Evolutionary conservation across 1,139 yeast genomes (phyloP), one percentile per base, ranked within the genome.

Genomic region (Hansenula sp.): DNA sequence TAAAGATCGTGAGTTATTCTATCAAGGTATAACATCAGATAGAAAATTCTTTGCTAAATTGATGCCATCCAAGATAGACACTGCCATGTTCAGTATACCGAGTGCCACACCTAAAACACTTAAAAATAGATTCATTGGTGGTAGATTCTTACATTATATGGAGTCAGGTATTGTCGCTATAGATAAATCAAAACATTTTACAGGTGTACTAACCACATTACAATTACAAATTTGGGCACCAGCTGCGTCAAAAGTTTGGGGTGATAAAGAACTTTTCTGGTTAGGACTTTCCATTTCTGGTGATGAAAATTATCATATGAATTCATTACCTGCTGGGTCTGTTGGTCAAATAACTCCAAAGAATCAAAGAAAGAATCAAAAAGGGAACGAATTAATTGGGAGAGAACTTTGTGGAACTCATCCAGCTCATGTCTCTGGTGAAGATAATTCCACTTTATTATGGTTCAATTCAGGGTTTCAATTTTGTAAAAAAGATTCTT

Each of bases 391-490:
- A n/a, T 51, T 67, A 8, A 48, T 52, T 1, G 59, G 75, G 0
- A 53, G 59, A 26, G 82, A 77, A 51, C 57, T 78, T 6, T 79
- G 85, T 50, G 75, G 82, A 0, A 69, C 79, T 1, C 86, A 79
- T 56, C 85, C 87, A 0, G 84, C 82, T 2, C 87, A 79, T 56
- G 51, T 79, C 2, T 61, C 68, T 34, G 61, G 64, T 21, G 55
- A 59, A 14, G 81, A 79, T 19, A 64, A 64, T 35, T 40, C 55
- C 7, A 59, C 63, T 4, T 56, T 79, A 27, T 49, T 79, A 14
- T 79, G 87, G 87, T 69, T 78, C 41, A 79, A 79, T 51, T 76
- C 84, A 1, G 86, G 87, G 0, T 76, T 76, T 48, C 59, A 68
- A 13, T 73, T 59, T 42, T 79, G 87, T 59, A 79, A 79, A 52